A percentile compares a stretch with the other conserved stretches of the same genome.
phyloP scores from a whole-genome alignment of 2,329 filamentous ascomycete species.

The Pestalotiopsis sp. region DNA sequence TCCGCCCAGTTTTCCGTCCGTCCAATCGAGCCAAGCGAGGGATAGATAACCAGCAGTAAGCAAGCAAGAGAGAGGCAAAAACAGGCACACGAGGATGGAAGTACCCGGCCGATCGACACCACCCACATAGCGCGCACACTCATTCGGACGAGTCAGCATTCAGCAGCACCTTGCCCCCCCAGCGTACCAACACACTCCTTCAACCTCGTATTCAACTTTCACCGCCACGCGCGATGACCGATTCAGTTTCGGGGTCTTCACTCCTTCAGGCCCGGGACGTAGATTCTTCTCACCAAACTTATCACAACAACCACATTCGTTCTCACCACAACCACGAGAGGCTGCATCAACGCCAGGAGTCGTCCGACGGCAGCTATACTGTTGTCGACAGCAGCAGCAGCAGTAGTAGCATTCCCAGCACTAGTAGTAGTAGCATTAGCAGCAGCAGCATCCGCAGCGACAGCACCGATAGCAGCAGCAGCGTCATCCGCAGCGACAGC shows the following conservation, averaged over 20 bases:
- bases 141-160: slow-evolving; percentile 23
- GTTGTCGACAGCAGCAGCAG: not conserved
- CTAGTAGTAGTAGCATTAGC: slow-evolving; percentile 11
- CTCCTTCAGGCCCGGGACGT: slow-evolving; percentile 48
- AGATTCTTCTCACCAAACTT: slow-evolving; percentile 32
- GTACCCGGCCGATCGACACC: slow-evolving; percentile 16
- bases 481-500: slow-evolving; percentile 13
- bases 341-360: slow-evolving; percentile 13
- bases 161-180: slow-evolving; percentile 17
- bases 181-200: slow-evolving; percentile 26
- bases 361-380: not conserved
- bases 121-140: slow-evolving; percentile 14
- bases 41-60: not conserved
- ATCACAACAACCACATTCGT: slow-evolving; percentile 34
- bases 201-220: slow-evolving; percentile 36
- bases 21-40: not conserved
- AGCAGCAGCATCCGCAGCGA: not conserved
- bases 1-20: not conserved
- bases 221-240: slow-evolving; percentile 48
- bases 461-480: not conserved
- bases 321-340: slow-evolving; percentile 20
- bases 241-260: slow-evolving; percentile 48
- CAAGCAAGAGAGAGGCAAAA: not conserved
- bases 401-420: slow-evolving; percentile 10
- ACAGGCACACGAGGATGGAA: slow-evolving; percentile 11